Conservation (phyloP, 2,329 filamentous ascomycete species). For the Colletotrichum magnum region DNA sequence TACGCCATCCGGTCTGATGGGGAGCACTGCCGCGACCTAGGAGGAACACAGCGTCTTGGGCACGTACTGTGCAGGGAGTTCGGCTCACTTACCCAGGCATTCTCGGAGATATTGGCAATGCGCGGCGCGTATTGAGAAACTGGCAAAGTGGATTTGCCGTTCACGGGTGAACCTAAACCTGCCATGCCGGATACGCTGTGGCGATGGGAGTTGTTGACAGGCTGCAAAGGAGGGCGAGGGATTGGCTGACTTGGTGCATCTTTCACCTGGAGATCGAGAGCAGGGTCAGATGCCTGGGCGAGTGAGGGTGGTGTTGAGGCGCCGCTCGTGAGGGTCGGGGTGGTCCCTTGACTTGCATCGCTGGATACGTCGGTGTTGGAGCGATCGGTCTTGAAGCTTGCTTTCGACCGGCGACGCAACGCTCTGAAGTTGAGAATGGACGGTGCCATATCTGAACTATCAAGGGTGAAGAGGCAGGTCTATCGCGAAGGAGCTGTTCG, state of each 20-base stretch:
- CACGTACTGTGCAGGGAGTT: background rate
- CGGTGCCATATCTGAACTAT: constrained; percentile 63
- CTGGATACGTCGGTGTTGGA: constrained; percentile 70
- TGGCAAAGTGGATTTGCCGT: constrained; percentile 70
- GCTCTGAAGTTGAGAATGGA: constrained; percentile 79
- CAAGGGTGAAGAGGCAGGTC: constrained; percentile 21
- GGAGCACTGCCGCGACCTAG: no score
- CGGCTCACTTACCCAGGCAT: constrained; percentile 80
- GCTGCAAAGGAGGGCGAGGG: constrained; percentile 54
- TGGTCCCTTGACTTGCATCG: constrained; percentile 72
- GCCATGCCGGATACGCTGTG: constrained; percentile 76
- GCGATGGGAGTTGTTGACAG: constrained; percentile 64
- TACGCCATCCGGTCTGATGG: background rate
- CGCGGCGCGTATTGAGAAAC: constrained; percentile 86
- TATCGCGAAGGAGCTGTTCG: constrained; percentile 18
- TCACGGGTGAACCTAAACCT: constrained; percentile 70
- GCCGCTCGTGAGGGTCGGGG: constrained; percentile 76
- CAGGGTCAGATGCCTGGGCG: constrained; percentile 75
- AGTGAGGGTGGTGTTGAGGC: constrained; percentile 83
- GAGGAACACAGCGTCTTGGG: background rate
- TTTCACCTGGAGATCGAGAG: constrained; percentile 74
- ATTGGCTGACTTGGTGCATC: constrained; percentile 48
- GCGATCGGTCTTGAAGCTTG: constrained; percentile 78
- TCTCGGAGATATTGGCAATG: constrained; percentile 83
- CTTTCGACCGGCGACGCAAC: constrained; percentile 81